Evolutionary conservation across 2,329 filamentous ascomycete species (phyloP).

Genomic region (Nectriaceae sp.): DNA sequence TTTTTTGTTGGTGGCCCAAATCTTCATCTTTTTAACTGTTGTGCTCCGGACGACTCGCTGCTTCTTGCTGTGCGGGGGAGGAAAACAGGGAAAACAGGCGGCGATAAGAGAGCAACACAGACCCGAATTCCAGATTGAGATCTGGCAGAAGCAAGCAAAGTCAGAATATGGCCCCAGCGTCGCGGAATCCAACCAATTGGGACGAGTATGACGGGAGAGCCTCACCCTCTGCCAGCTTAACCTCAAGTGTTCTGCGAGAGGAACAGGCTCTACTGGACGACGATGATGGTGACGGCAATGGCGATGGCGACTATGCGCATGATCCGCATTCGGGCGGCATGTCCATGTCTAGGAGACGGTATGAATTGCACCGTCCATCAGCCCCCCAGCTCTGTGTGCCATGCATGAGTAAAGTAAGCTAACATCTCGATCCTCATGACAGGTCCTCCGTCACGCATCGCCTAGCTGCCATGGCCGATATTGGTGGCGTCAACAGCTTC

Average conservation of each 20-base stretch:
- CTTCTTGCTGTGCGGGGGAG: too few relatives aligned
- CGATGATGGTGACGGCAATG: conserved; percentile 33
- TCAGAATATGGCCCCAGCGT: conserved; percentile 28
- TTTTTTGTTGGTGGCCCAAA: too few relatives aligned
- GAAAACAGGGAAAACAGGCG: too few relatives aligned
- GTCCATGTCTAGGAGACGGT: conserved; percentile 35
- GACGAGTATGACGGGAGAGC: conserved; percentile 47
- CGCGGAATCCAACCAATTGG: conserved; percentile 46
- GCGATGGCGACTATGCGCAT: conserved; percentile 6
- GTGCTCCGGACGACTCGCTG: too few relatives aligned
- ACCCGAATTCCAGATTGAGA: too few relatives aligned
- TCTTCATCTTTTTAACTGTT: too few relatives aligned
- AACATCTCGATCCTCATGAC: conserved; percentile 1
- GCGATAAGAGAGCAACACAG: too few relatives aligned
- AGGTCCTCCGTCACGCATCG: conserved; percentile 63
- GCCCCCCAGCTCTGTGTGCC: too few relatives aligned
- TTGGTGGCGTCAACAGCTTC: conserved; percentile 90
- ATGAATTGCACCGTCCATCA: background rate
- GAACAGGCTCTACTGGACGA: conserved; percentile 49
- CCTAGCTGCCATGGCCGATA: conserved; percentile 63
- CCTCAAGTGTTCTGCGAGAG: conserved; percentile 45
- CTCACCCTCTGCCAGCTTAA: conserved; percentile 45
- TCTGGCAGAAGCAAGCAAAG: conserved; percentile 6
- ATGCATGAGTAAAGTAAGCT: conserved; percentile 7
- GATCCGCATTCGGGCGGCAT: background rate